Percentiles rank a stretch among this genome's conserved stretches.
These are phyloP conservation scores for Auriscalpium orientale DNA, from an alignment of 768 basidiomycete genomes.

Conservation along the genomic window DNA sequence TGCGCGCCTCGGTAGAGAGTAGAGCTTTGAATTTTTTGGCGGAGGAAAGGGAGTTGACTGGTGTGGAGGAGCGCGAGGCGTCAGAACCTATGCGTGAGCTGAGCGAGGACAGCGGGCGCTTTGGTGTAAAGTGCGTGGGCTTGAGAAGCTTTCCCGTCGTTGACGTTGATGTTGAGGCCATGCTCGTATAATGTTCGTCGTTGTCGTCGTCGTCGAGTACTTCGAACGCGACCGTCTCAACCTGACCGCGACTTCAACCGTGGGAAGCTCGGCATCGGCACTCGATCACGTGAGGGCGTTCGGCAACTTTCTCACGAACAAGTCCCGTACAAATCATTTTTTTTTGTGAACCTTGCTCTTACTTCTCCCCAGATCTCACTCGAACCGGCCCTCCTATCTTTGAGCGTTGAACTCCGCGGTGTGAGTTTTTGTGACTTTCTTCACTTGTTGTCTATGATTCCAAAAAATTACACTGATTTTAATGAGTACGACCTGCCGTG, in stretches of 20 bases:
- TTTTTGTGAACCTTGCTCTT: background rate
- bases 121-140: slow-evolving; percentile 4
- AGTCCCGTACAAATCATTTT: too few relatives aligned
- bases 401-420: too few relatives aligned
- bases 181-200: background rate
- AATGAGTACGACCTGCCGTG: slow-evolving; percentile 24
- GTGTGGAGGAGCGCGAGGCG: slow-evolving; percentile 7
- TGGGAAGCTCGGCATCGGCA: background rate
- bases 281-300: background rate
- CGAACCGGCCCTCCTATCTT: too few relatives aligned
- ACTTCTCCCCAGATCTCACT: too few relatives aligned
- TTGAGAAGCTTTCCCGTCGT: background rate
- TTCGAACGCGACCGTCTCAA: background rate
- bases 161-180: background rate
- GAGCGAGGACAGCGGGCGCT: slow-evolving; percentile 2
- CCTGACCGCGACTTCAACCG: background rate
- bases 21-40: slow-evolving; percentile 15
- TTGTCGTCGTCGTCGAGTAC: background rate
- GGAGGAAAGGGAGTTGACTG: slow-evolving; percentile 8
- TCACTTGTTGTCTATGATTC: slow-evolving; percentile 16
- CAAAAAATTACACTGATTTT: slow-evolving; percentile 23
- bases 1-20: slow-evolving; percentile 12
- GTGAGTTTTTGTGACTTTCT: background rate
- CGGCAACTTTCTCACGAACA: background rate
- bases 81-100: slow-evolving; percentile 1